Evolutionary conservation across 2,329 filamentous ascomycete genomes (phyloP), one percentile per base, ranked within the genome.

Genomic region (Colletotrichum siamense): DNA sequence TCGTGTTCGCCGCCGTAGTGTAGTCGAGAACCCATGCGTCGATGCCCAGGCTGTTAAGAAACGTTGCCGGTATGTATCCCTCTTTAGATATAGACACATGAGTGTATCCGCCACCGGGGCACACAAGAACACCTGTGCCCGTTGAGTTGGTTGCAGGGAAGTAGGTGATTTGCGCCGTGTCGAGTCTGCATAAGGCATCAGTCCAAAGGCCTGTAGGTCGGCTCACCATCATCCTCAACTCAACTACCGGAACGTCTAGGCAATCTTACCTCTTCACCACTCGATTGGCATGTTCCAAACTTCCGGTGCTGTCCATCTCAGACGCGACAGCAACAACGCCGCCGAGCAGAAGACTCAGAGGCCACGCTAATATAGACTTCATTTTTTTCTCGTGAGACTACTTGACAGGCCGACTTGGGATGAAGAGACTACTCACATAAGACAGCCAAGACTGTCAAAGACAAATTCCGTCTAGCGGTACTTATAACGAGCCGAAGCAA

Each of bases 21-120:
- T 79, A 79, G 65, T 79, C 70, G 32, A 79, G 78, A 8, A 79
- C 77, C 78, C 78, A 79, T 15, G 78, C 78, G 26, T 79, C 78
- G 71, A 77, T 79, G 13, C 78, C 78, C 4, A 61, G 59, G 8
- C 24, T 63, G 69, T 79, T 79, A 3, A 79, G 77, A 39, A 71
- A 78, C 22, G 22, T 16, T 4, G 78, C 77, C 3, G 78, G 75
- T 16, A 71, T 72, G 32, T 69, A 67, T 39, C 78, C 78, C 63
- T 79, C 78, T 16, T 72, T 66, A 8, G 57, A 69, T 15, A 78
- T 67, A 8, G 78, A 76, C 10, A 79, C 78, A 16, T 30, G n/a
- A 8, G 52, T 55, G 59, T 79, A 79, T 8, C 71, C 72, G 32
- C 78, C 78, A 13, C 78, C 78, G 10, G 78, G 78, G 28, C 78